A percentile compares a stretch with the other conserved stretches of the same genome.
These are phyloP conservation scores for Camellia granthamiana DNA, from an alignment of 148 eudicot genomes.

Conservation along the genomic window DNA sequence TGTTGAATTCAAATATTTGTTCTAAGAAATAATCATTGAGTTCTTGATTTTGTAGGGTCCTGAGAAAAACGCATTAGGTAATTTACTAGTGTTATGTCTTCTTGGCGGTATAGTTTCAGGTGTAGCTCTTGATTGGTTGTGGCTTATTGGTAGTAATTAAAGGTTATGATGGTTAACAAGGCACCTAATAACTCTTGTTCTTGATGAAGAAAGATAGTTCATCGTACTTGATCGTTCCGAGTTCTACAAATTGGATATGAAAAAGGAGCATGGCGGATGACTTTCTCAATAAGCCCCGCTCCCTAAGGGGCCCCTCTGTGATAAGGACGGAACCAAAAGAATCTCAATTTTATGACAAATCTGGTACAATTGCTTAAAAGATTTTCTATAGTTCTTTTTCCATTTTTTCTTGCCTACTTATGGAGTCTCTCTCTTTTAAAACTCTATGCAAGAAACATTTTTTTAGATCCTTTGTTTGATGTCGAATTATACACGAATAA, in stretches of 20 bases:
- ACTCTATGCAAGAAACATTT: no score
- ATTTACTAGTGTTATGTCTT: slow-evolving; percentile 52
- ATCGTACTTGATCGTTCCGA: neutral
- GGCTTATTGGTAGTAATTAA: slow-evolving; percentile 52
- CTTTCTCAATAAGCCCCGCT: no score
- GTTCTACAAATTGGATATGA: neutral
- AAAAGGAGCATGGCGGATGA: neutral
- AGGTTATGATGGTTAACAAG: slow-evolving; percentile 6
- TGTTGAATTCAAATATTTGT: neutral
- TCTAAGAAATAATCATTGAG: neutral
- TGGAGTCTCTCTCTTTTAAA: no score
- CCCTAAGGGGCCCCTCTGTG: no score
- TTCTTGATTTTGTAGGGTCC: slow-evolving; percentile 46
- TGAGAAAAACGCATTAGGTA: slow-evolving; percentile 71
- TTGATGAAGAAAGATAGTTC: neutral
- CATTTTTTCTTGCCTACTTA: no score
- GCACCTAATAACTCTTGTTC: neutral
- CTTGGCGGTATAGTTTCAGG: slow-evolving; percentile 60
- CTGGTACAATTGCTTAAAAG: no score
- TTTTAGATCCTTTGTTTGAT: no score
- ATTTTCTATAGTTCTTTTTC: no score
- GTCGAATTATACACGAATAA: no score
- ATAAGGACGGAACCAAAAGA: no score
- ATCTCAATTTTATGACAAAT: no score
- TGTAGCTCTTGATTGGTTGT: slow-evolving; percentile 67